These are phyloP conservation scores for Tardiomyces blankii DNA, from an alignment of 1,139 yeast genomes.

Conservation along the genomic window DNA sequence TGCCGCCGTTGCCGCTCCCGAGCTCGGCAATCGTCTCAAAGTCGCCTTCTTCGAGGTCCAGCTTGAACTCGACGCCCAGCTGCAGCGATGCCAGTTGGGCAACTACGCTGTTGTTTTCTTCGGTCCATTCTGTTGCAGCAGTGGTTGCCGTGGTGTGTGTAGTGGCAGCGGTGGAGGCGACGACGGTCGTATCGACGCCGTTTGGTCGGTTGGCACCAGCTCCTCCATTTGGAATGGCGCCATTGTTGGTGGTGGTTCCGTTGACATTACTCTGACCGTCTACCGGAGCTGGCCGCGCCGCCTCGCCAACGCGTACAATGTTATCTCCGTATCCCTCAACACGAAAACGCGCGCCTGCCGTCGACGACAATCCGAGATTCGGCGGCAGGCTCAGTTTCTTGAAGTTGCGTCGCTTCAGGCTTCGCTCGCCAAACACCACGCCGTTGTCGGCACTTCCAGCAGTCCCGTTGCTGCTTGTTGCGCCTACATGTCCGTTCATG, in stretches of 20 bases:
- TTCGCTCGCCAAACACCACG: conserved; percentile 25
- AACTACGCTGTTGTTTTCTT: conserved; percentile 2
- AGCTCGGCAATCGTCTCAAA: conserved; percentile 62
- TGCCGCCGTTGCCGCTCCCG: conserved; percentile 93
- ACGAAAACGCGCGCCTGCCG: background rate
- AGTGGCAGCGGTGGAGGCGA: background rate
- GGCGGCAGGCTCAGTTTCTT: background rate
- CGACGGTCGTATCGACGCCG: background rate
- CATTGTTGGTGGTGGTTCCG: too few species aligned
- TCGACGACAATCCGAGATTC: background rate
- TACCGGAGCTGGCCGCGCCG: background rate
- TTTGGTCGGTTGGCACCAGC: too few species aligned
- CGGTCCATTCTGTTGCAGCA: too few species aligned
- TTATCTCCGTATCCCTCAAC: background rate
- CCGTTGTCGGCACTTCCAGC: too few species aligned
- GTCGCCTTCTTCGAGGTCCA: conserved; percentile 53
- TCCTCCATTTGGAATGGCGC: too few species aligned
- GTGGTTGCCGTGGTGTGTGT: background rate
- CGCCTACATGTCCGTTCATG: too few species aligned
- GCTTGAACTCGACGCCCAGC: conserved; percentile 38
- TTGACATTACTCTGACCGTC: too few species aligned
- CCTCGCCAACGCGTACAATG: background rate
- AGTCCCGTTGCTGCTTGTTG: too few species aligned
- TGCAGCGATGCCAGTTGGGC: conserved; percentile 21
- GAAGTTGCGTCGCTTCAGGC: background rate